These are phyloP conservation scores for Penicillium sp. DNA, from an alignment of 2,329 filamentous ascomycete species.

Conservation along the genomic window DNA sequence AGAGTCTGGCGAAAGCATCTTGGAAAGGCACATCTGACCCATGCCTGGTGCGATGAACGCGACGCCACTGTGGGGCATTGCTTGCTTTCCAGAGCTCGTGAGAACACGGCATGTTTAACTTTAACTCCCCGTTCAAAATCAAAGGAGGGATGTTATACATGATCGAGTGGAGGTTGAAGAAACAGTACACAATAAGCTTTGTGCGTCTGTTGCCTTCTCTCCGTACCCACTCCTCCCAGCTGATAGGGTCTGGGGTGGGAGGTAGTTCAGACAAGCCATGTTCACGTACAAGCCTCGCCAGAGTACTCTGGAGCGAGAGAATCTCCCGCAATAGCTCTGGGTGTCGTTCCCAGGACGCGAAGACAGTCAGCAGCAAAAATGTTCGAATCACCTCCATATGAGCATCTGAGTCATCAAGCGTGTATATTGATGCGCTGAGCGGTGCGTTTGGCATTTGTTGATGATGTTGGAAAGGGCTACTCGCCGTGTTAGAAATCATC, in stretches of 20 bases:
- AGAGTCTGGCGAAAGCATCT: slow-evolving; percentile 47
- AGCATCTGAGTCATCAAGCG: slow-evolving; percentile 46
- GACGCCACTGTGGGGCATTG: slow-evolving; percentile 52
- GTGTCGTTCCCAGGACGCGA: slow-evolving; percentile 61
- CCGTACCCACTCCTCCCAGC: slow-evolving; percentile 56
- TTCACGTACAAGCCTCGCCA: slow-evolving; percentile 57
- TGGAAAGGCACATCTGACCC: slow-evolving; percentile 44
- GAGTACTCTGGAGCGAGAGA: slow-evolving; percentile 56
- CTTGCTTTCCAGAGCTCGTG: slow-evolving; percentile 57
- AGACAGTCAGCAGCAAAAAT: slow-evolving; percentile 56
- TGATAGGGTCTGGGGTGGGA: slow-evolving; percentile 44
- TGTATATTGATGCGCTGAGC: slow-evolving; percentile 36
- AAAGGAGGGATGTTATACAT: slow-evolving; percentile 62
- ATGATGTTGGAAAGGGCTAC: slow-evolving; percentile 47
- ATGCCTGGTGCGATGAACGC: slow-evolving; percentile 36
- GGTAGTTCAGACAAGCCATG: slow-evolving; percentile 47
- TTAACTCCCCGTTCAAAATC: slow-evolving; percentile 56
- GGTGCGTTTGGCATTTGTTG: slow-evolving; percentile 33
- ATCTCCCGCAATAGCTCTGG: slow-evolving; percentile 58
- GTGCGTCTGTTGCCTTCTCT: slow-evolving; percentile 55
- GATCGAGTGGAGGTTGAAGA: slow-evolving; percentile 61
- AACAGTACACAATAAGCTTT: slow-evolving; percentile 58
- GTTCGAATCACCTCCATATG: slow-evolving; percentile 53
- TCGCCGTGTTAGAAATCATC: slow-evolving; percentile 43
- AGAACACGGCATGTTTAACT: slow-evolving; percentile 55